Percentiles rank a stretch among this genome's conserved stretches.
These are phyloP conservation scores for Naumovozyma castellii DNA, from an alignment of 805 yeast species.

Conservation along the genomic window DNA sequence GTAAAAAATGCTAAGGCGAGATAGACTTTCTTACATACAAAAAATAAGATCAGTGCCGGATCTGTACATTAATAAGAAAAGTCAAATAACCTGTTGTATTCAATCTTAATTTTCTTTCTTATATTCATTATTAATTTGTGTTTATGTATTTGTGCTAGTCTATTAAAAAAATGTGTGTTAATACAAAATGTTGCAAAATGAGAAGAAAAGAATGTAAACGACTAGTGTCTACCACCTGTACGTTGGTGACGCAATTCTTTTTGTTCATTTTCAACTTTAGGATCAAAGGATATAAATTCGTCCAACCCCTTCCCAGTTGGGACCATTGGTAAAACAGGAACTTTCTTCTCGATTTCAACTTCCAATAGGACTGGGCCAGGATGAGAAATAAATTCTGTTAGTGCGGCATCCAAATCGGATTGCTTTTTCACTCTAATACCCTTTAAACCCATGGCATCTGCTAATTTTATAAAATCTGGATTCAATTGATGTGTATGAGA, in stretches of 20 bases:
- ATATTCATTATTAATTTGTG: no score
- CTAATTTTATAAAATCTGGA: constrained; percentile 87
- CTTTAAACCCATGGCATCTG: constrained; percentile 87
- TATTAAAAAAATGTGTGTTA: no score
- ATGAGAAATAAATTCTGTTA: constrained; percentile 62
- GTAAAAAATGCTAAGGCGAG: no score
- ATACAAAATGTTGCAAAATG: no score
- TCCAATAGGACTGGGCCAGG: constrained; percentile 86
- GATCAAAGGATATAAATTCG: constrained; percentile 83
- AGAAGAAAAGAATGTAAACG: background rate
- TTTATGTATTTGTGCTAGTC: no score
- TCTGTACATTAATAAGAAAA: no score
- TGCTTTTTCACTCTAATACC: constrained; percentile 68
- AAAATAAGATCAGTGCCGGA: no score
- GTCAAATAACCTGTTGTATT: no score
- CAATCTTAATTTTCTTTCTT: no score
- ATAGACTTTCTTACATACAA: no score
- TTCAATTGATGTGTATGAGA: constrained; percentile 96
- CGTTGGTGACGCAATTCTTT: constrained; percentile 58
- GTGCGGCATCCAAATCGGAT: constrained; percentile 49
- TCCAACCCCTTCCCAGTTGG: constrained; percentile 93
- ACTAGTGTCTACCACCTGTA: constrained; percentile 60
- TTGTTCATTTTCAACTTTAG: constrained; percentile 67
- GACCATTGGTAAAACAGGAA: constrained; percentile 96
- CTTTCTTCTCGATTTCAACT: constrained; percentile 78